Evolutionary conservation across 2,329 filamentous ascomycete species (phyloP).

Genomic region (Trichophyton schoenleinii): DNA sequence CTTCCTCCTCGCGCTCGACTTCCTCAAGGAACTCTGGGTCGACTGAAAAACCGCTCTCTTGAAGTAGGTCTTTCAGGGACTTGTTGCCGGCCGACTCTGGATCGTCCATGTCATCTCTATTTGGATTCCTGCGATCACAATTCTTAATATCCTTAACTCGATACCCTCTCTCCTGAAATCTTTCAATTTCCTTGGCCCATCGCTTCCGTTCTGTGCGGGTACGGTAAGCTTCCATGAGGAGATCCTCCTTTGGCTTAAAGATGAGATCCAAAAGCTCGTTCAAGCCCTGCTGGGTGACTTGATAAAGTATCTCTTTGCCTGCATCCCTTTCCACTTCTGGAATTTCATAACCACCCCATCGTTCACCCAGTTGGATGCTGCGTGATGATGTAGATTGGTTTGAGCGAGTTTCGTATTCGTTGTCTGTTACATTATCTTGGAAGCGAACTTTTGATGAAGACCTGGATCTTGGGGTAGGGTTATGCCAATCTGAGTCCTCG

Average conservation of each 20-base stretch:
- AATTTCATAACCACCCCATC: conserved; percentile 67
- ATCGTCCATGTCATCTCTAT: conserved; percentile 19
- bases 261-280: conserved; percentile 82
- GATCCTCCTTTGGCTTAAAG: conserved; percentile 68
- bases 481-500: conserved; percentile 21
- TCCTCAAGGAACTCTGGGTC: conserved; percentile 12
- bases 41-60: conserved; percentile 30
- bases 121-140: conserved; percentile 5
- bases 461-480: conserved; percentile 46
- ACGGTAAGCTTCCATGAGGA: conserved; percentile 54
- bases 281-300: conserved; percentile 81
- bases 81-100: conserved; percentile 17
- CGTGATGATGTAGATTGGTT: conserved; percentile 62
- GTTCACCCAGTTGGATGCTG: conserved; percentile 52
- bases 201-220: conserved; percentile 51
- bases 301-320: conserved; percentile 78
- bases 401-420: conserved; percentile 58
- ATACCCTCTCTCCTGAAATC: conserved; percentile 18
- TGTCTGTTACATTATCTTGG: conserved; percentile 52
- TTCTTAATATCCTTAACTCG: background rate
- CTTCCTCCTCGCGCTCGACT: background rate
- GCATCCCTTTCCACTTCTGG: conserved; percentile 70
- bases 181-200: conserved; percentile 34
- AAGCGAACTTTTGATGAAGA: conserved; percentile 72
- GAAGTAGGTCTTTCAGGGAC: conserved; percentile 33